A percentile compares a stretch with the other conserved stretches of the same genome.
These are phyloP conservation scores for Magnusiomyces ingens DNA, from an alignment of 1,139 yeast genomes.

Conservation along the genomic window DNA sequence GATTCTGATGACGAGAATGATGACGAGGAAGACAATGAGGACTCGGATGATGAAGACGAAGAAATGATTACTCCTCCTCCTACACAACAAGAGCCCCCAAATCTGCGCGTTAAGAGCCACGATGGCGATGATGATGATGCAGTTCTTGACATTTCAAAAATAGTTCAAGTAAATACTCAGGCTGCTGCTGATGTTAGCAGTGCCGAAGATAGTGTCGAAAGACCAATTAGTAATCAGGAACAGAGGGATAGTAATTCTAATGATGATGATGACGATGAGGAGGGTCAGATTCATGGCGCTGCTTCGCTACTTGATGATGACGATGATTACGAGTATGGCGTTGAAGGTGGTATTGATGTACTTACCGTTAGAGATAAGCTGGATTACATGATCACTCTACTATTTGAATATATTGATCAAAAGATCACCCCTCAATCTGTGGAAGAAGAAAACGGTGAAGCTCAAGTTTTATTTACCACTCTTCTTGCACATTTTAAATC, in stretches of 20 bases:
- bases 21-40: constrained; percentile 51
- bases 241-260: not conserved
- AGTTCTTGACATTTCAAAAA: constrained; percentile 2
- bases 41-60: constrained; percentile 38
- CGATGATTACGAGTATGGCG: constrained; percentile 35
- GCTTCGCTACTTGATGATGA: constrained; percentile 21
- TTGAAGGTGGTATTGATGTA: constrained; percentile 25
- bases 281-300: not conserved
- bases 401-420: constrained; percentile 46
- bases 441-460: constrained; percentile 48
- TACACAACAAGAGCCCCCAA: not conserved
- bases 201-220: not conserved
- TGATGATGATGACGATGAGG: constrained; percentile 18
- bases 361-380: constrained; percentile 43
- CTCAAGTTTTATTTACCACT: constrained; percentile 69
- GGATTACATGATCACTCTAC: constrained; percentile 55
- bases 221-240: not conserved
- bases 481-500: constrained; percentile 71
- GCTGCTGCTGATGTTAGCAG: not conserved
- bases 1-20: constrained; percentile 76
- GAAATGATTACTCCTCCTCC: constrained; percentile 22
- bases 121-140: constrained; percentile 2
- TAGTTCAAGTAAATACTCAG: not conserved
- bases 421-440: constrained; percentile 43
- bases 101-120: not conserved